Evolutionary conservation across 768 basidiomycete species (phyloP).

Genomic region (Trametes punicea): DNA sequence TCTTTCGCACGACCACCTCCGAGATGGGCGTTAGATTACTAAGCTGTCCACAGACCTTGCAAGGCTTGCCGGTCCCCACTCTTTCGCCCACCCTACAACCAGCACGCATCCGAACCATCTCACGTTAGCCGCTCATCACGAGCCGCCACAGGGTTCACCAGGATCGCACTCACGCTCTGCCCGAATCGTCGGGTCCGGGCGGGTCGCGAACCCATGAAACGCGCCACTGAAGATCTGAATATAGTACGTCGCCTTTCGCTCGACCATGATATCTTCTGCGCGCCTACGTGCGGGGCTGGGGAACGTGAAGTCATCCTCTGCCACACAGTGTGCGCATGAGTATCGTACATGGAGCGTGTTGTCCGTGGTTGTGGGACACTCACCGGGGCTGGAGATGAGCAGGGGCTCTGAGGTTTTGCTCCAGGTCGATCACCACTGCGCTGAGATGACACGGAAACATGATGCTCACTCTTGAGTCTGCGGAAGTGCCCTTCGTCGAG

Average conservation of each 20-base stretch:
- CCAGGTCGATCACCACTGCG: neutral
- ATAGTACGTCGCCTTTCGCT: conserved; percentile 48
- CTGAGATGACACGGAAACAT: no score
- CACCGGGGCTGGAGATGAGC: conserved; percentile 54
- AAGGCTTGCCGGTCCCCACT: no score
- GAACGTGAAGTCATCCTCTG: conserved; percentile 56
- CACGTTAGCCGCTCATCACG: neutral
- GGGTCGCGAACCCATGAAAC: conserved; percentile 35
- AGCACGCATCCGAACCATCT: neutral
- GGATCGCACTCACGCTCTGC: conserved; percentile 15
- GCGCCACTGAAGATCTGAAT: conserved; percentile 54
- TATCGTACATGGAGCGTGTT: no score
- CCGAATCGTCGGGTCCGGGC: conserved; percentile 27
- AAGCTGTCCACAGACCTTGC: no score
- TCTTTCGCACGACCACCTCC: no score
- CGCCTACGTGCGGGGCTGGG: conserved; percentile 46
- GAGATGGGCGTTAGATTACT: no score
- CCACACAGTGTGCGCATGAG: no score
- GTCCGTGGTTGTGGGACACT: neutral
- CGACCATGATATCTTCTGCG: conserved; percentile 54
- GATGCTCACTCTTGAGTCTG: conserved; percentile 43
- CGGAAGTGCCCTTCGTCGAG: conserved; percentile 47
- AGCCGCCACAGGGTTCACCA: neutral
- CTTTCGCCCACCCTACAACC: conserved; percentile 22
- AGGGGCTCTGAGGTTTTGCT: conserved; percentile 41